These are phyloP conservation scores for Corniculantispora saksenae DNA, from an alignment of 2,329 filamentous ascomycete species.

Conservation along the genomic window DNA sequence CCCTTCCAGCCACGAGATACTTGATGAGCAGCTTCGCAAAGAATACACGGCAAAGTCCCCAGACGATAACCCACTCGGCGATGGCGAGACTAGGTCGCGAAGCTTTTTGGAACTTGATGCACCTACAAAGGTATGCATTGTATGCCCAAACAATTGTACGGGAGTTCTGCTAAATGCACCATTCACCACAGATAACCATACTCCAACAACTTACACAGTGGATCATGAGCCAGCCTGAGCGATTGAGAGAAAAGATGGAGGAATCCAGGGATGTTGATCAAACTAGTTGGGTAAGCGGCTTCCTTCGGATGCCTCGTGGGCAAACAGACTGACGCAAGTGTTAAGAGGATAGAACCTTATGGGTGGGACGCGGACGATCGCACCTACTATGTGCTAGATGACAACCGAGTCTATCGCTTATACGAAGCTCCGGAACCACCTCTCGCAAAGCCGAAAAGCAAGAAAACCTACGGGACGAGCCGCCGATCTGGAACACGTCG, in stretches of 20 bases:
- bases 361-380: slow-evolving; percentile 89
- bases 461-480: slow-evolving; percentile 51
- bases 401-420: slow-evolving; percentile 87
- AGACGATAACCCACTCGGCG: slow-evolving; percentile 79
- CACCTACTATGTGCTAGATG: slow-evolving; percentile 87
- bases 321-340: slow-evolving; percentile 24
- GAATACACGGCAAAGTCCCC: slow-evolving; percentile 85
- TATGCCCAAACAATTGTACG: not conserved
- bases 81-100: slow-evolving; percentile 64
- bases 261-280: slow-evolving; percentile 81
- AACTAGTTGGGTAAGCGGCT: slow-evolving; percentile 68
- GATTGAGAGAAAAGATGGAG: slow-evolving; percentile 82
- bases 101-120: slow-evolving; percentile 82
- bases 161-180: not conserved
- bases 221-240: slow-evolving; percentile 84
- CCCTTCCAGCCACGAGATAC: slow-evolving; percentile 70
- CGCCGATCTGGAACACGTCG: slow-evolving; percentile 74
- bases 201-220: slow-evolving; percentile 88
- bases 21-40: slow-evolving; percentile 89
- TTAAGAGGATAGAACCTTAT: slow-evolving; percentile 72
- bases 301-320: not conserved
- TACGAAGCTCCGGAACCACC: slow-evolving; percentile 70
- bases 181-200: slow-evolving; percentile 61
- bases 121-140: slow-evolving; percentile 67
- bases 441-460: slow-evolving; percentile 63